Evolutionary conservation across 1,139 yeast species (phyloP).

Genomic region (Kazachstania sp.): DNA sequence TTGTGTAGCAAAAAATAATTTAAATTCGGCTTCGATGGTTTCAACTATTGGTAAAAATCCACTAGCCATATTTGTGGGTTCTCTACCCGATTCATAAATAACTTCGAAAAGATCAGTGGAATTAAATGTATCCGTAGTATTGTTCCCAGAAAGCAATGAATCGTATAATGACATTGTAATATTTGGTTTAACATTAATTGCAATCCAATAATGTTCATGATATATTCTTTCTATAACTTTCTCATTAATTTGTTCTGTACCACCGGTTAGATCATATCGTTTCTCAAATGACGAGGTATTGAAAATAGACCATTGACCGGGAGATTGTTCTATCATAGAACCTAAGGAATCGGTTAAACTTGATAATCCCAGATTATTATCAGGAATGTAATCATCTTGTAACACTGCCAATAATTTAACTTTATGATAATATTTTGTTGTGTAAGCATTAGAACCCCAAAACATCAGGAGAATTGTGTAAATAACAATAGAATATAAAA

Average conservation of each 20-base stretch:
- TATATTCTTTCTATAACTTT: constrained; percentile 38
- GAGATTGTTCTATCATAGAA: constrained; percentile 3
- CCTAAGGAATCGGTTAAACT: neutral
- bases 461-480: constrained; percentile 9
- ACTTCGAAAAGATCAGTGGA: constrained; percentile 28
- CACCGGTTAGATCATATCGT: constrained; percentile 28
- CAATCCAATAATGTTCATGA: constrained; percentile 48
- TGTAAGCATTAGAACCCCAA: constrained; percentile 11
- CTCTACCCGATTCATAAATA: constrained; percentile 48
- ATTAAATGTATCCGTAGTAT: constrained; percentile 16
- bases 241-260: constrained; percentile 32
- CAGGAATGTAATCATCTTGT: constrained; percentile 8
- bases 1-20: constrained; percentile 22
- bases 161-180: constrained; percentile 36
- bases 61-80: constrained; percentile 37
- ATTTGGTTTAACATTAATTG: constrained; percentile 40
- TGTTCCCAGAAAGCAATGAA: constrained; percentile 29
- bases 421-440: constrained; percentile 9
- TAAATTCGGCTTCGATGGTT: constrained; percentile 30
- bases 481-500: constrained; percentile 6
- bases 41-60: constrained; percentile 36
- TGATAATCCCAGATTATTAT: neutral
- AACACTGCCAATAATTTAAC: constrained; percentile 10
- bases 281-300: constrained; percentile 15
- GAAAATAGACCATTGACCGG: constrained; percentile 29